Evolutionary conservation across 1,284 basidiomycete genomes (phyloP), one percentile per base, ranked within the genome.

Genomic region (Cryptococcus sp.): DNA sequence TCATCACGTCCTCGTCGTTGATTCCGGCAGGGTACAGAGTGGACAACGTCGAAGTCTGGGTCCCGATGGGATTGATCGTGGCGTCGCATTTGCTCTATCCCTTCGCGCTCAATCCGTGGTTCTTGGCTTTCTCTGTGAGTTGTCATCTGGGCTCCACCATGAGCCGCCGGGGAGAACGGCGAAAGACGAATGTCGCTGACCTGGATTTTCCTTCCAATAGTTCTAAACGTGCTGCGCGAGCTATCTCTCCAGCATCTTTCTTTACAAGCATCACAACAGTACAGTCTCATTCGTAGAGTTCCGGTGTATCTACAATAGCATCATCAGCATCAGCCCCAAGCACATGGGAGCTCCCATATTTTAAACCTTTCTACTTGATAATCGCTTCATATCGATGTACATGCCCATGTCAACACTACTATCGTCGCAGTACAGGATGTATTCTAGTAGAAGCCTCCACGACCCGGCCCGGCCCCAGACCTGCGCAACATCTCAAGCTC

Each of bases 21-120:
- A 61, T 75, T 49, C 73, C 73, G 2, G 6, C 42, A 1, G 69
- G 63, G 3, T 75, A 70, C 57, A 50, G 64, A 23, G 58, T 75
- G 17, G 46, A 47, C 23, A 57, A 55, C 30, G 51, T 73, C 27
- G 67, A 69, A 50, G 69, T 72, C 3, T 61, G 53, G 25, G 58
- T 75, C 17, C 73, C 73, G 0, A 63, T 75, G 56, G 65, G 63
- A 7, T 47, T 73, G 16, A 59, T 69, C 8, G 54, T 59, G 19
- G 72, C 54, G 15, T 51, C 52, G 20, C 71, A 73, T 50, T 54
- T 75, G 5, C 60, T 75, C n/a, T 75, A 64, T 55, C 72, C 68
- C 19, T 69, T 73, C 43, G 68, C 64, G 1, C 48, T 71, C 20
- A 68, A 70, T 47, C 71, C 71, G 5, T 73, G 68, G 68, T 73